Conservation (phyloP, 1,139 yeast genomes). For the Zygosaccharomyces sapae region DNA sequence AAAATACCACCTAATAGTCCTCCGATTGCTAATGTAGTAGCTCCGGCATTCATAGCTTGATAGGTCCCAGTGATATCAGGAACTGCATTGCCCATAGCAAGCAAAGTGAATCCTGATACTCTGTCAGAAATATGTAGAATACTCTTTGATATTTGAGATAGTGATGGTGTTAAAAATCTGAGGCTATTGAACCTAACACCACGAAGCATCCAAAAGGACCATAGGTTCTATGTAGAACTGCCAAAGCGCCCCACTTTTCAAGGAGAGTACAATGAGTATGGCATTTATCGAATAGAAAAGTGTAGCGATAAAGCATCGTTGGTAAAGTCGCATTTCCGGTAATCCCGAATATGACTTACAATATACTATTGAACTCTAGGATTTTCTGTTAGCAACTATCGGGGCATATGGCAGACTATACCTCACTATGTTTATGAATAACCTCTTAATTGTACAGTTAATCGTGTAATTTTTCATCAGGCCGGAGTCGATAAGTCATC, state of each 20-base stretch:
- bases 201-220: slow-evolving; percentile 26
- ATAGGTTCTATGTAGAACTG: slow-evolving; percentile 19
- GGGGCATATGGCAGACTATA: neutral
- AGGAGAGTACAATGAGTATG: slow-evolving; percentile 7
- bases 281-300: slow-evolving; percentile 14
- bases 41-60: slow-evolving; percentile 66
- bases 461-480: too few relatives aligned
- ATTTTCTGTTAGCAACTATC: neutral
- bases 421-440: neutral
- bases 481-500: too few relatives aligned
- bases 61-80: slow-evolving; percentile 87
- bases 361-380: neutral
- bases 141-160: slow-evolving; percentile 30
- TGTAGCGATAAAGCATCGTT: slow-evolving; percentile 16
- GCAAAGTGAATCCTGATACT: slow-evolving; percentile 77
- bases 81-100: slow-evolving; percentile 89
- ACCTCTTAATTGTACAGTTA: neutral
- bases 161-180: slow-evolving; percentile 33
- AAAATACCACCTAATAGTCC: slow-evolving; percentile 73
- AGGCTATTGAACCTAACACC: slow-evolving; percentile 31
- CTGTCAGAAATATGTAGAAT: slow-evolving; percentile 63
- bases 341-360: neutral
- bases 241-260: slow-evolving; percentile 8
- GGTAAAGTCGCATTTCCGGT: slow-evolving; percentile 6
- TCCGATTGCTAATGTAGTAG: slow-evolving; percentile 77